Evolutionary conservation across 345 rosid species (phyloP).

Genomic region (Aurinia saxatilis): DNA sequence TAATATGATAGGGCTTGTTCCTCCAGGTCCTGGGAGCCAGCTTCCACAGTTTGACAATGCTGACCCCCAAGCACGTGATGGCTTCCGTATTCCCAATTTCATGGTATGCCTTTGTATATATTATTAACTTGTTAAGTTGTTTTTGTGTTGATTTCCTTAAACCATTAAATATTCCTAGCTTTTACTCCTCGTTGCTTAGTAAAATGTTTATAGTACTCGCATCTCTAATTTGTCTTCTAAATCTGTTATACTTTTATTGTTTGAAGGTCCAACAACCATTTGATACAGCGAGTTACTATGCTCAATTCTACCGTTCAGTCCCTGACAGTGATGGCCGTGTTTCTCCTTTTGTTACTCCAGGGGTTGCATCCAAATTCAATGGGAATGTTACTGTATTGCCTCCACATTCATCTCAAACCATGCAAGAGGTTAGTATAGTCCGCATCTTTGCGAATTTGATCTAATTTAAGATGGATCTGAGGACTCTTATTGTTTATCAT

Average conservation of each 20-base stretch:
- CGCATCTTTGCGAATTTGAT: not conserved
- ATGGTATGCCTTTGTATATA: slow-evolving; percentile 42
- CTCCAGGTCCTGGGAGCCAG: slow-evolving; percentile 61
- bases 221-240: slow-evolving; percentile 4
- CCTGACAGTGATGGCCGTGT: slow-evolving; percentile 68
- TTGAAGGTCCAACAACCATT: slow-evolving; percentile 68
- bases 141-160: not conserved
- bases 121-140: not conserved
- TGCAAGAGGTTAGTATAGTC: slow-evolving; percentile 61
- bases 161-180: not conserved
- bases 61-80: slow-evolving; percentile 73
- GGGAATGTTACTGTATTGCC: slow-evolving; percentile 66
- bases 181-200: not conserved
- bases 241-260: slow-evolving; percentile 17
- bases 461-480: not conserved
- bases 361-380: slow-evolving; percentile 68
- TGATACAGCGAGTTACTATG: slow-evolving; percentile 75
- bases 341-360: slow-evolving; percentile 71
- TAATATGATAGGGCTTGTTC: slow-evolving; percentile 52
- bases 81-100: slow-evolving; percentile 66
- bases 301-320: slow-evolving; percentile 68
- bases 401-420: slow-evolving; percentile 65
- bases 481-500: not conserved
- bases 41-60: slow-evolving; percentile 58
- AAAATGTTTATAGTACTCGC: not conserved